These are phyloP conservation scores for Ascochyta lentis DNA, from an alignment of 2,329 filamentous ascomycete species.

Conservation along the genomic window DNA sequence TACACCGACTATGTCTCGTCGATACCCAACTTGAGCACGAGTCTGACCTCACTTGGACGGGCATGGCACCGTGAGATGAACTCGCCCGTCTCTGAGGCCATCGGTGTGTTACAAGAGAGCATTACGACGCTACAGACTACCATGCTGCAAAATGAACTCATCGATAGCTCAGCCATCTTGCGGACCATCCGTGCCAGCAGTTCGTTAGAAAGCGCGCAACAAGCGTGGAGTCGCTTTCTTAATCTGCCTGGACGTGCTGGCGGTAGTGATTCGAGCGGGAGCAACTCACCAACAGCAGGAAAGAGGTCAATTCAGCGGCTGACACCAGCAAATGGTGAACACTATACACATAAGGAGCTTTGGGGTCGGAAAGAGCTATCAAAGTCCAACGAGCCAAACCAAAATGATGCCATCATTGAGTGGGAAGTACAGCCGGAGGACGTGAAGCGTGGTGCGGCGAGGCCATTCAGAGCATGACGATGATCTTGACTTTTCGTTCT, in stretches of 20 bases:
- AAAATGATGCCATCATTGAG: constrained; percentile 6
- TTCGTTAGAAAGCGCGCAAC: constrained; percentile 39
- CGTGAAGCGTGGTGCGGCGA: not conserved
- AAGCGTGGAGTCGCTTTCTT: constrained; percentile 41
- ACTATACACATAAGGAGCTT: constrained; percentile 40
- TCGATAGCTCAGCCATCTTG: constrained; percentile 36
- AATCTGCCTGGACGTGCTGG: constrained; percentile 36
- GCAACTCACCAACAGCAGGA: not conserved
- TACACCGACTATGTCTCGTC: constrained; percentile 42
- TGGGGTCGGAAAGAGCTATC: constrained; percentile 26
- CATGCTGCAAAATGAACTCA: constrained; percentile 35
- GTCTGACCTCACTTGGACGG: constrained; percentile 40
- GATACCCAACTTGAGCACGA: constrained; percentile 37
- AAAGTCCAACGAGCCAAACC: not conserved
- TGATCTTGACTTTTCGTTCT: not conserved
- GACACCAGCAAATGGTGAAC: constrained; percentile 17
- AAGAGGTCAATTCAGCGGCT: constrained; percentile 13
- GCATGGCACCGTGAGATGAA: constrained; percentile 49
- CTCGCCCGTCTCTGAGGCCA: constrained; percentile 40
- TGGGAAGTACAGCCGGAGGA: not conserved
- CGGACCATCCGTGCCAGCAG: constrained; percentile 46
- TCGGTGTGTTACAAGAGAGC: constrained; percentile 38
- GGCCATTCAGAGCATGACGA: not conserved
- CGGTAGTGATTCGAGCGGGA: not conserved
- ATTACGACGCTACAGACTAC: constrained; percentile 40